These are phyloP conservation scores for Globisporangium paddicum DNA, from an alignment of 352 stramenopile genomes.

Conservation along the genomic window DNA sequence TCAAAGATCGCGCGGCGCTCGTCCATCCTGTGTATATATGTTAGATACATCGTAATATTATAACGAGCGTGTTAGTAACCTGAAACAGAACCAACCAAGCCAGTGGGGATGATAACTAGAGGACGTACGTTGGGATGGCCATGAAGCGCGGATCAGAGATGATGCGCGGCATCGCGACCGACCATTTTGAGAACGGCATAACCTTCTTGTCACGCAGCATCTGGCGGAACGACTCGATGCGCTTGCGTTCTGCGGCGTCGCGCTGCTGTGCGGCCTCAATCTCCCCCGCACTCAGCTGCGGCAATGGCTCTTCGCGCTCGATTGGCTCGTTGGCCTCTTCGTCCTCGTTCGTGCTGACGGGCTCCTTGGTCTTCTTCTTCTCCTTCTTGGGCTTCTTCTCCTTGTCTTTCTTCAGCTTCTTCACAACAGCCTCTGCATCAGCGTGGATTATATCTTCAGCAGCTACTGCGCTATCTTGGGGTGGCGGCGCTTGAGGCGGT, in stretches of 20 bases:
- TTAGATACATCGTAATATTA: conserved; percentile 5
- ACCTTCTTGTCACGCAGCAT: conserved; percentile 84
- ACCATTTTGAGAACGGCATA: conserved; percentile 83
- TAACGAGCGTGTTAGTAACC: conserved; percentile 1
- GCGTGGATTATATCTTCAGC: background rate
- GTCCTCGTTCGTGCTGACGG: conserved; percentile 9
- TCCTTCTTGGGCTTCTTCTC: conserved; percentile 14
- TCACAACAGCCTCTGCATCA: background rate
- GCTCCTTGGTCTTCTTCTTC: conserved; percentile 23
- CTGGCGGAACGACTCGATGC: conserved; percentile 51
- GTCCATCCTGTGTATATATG: conserved; percentile 70
- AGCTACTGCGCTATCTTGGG: conserved; percentile 5
- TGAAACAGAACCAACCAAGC: background rate
- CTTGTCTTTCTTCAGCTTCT: background rate
- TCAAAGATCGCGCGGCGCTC: conserved; percentile 77
- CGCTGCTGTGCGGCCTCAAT: conserved; percentile 21
- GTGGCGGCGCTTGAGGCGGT: conserved; percentile 14
- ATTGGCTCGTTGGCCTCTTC: conserved; percentile 20
- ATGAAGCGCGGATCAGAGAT: conserved; percentile 68
- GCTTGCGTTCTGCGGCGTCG: conserved; percentile 36
- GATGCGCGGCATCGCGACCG: conserved; percentile 70
- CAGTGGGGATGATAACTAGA: no score
- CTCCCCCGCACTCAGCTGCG: conserved; percentile 16
- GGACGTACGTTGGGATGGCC: conserved; percentile 42
- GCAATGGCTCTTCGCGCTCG: background rate